Percentiles rank a stretch among this genome's conserved stretches.
Evolutionary conservation across 768 basidiomycete species (phyloP).

Genomic region (Leccinum subtestaceum): DNA sequence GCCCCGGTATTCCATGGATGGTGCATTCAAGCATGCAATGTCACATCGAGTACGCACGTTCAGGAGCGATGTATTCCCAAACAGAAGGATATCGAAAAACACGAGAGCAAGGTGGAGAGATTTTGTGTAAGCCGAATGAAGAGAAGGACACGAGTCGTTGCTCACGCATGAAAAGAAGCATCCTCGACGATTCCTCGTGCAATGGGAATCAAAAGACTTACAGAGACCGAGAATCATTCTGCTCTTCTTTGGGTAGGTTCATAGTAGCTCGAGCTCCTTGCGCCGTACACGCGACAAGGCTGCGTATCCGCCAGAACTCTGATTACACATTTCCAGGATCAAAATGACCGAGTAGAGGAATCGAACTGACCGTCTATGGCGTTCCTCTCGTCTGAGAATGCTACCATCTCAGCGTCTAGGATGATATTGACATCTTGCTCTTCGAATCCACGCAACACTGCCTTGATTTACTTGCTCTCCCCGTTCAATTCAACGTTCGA

Average conservation of each 20-base stretch:
- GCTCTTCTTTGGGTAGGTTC: slow-evolving; percentile 14
- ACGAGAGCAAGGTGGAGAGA: slow-evolving; percentile 70
- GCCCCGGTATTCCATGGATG: slow-evolving; percentile 53
- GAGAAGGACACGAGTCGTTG: slow-evolving; percentile 41
- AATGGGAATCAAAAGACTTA: slow-evolving; percentile 4
- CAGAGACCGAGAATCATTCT: slow-evolving; percentile 23
- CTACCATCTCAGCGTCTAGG: slow-evolving; percentile 89
- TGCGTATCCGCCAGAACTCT: slow-evolving; percentile 79
- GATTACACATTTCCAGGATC: slow-evolving; percentile 3
- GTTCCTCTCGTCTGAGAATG: slow-evolving; percentile 56
- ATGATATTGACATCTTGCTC: slow-evolving; percentile 48
- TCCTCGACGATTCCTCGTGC: slow-evolving; percentile 1
- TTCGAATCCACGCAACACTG: slow-evolving; percentile 48
- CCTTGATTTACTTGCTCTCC: slow-evolving; percentile 47
- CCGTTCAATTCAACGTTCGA: neutral
- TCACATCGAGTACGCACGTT: slow-evolving; percentile 54
- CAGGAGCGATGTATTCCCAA: slow-evolving; percentile 61
- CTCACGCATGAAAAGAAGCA: slow-evolving; percentile 1
- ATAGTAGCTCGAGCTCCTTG: slow-evolving; percentile 44
- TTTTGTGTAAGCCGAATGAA: slow-evolving; percentile 37
- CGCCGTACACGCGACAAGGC: slow-evolving; percentile 57
- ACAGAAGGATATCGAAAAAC: slow-evolving; percentile 82
- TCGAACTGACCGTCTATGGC: slow-evolving; percentile 64
- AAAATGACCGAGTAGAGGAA: neutral
- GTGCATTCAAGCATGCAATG: slow-evolving; percentile 59